These are phyloP conservation scores for Lactarius indigo DNA, from an alignment of 768 basidiomycete genomes.

Conservation along the genomic window DNA sequence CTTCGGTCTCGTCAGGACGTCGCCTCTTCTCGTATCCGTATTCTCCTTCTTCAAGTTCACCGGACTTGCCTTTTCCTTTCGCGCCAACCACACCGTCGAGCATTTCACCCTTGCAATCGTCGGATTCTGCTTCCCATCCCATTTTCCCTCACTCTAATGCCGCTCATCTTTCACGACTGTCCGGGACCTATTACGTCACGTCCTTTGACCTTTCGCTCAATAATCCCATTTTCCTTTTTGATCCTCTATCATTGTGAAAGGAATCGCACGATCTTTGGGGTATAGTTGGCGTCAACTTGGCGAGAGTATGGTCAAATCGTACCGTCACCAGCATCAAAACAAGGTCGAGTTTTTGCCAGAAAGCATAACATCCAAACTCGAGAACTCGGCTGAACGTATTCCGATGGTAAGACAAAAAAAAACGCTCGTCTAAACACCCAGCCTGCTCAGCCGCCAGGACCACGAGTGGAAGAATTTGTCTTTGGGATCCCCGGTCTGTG, in stretches of 20 bases:
- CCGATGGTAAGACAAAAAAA: not conserved
- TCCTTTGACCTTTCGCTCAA: no score
- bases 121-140: not conserved
- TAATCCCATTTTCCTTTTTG: no score
- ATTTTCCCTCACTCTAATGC: not conserved
- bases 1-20: not conserved
- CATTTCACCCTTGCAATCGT: not conserved
- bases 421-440: no score
- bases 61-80: slow-evolving; percentile 11
- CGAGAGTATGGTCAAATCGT: not conserved
- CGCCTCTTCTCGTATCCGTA: not conserved
- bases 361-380: not conserved
- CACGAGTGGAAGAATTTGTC: no score
- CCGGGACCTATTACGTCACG: not conserved
- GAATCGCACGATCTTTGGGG: no score
- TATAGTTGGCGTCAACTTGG: no score
- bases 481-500: no score
- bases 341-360: not conserved
- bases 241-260: no score
- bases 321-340: not conserved
- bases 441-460: no score
- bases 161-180: slow-evolving; percentile 12
- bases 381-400: not conserved
- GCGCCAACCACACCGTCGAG: not conserved
- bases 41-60: slow-evolving; percentile 10